These are phyloP conservation scores for Ceratocystis destructans DNA, from an alignment of 2,329 filamentous ascomycete species.

Conservation along the genomic window DNA sequence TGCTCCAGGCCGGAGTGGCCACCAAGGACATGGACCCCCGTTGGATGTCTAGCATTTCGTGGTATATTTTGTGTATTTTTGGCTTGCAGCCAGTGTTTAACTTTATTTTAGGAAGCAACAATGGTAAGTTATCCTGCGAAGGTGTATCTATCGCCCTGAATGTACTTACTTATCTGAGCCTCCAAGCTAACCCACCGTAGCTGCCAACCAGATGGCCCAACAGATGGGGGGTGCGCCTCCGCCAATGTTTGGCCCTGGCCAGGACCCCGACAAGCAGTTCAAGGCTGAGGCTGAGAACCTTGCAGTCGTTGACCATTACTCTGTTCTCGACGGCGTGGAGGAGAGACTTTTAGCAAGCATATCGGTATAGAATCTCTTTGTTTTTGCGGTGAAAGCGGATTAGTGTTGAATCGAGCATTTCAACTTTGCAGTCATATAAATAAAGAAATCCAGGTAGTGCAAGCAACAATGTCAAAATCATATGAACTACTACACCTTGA, in stretches of 20 bases:
- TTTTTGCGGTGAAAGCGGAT: not conserved
- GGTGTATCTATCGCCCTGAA: no score
- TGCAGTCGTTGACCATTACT: conserved; percentile 87
- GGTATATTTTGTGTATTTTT: conserved; percentile 97
- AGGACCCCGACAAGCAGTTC: conserved; percentile 94
- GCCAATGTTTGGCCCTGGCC: conserved; percentile 75
- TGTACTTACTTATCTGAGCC: not conserved
- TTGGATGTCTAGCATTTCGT: conserved; percentile 97
- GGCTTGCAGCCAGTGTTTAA: conserved; percentile 94
- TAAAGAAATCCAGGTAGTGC: conserved; percentile 3
- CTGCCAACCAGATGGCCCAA: conserved; percentile 80
- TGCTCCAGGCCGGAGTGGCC: conserved; percentile 93
- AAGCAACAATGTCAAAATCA: conserved; percentile 6
- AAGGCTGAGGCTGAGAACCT: conserved; percentile 85
- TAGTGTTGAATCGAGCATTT: not conserved
- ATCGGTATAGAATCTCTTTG: conserved; percentile 10
- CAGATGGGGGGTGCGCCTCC: conserved; percentile 74
- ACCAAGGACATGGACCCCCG: conserved; percentile 92
- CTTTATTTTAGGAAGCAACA: conserved; percentile 90
- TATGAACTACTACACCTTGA: not conserved
- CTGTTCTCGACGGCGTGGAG: conserved; percentile 78
- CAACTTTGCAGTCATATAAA: not conserved
- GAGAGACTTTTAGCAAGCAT: conserved; percentile 50
- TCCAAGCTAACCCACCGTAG: conserved; percentile 31
- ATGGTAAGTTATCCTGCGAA: conserved; percentile 46